Evolutionary conservation across 2,329 filamentous ascomycete species (phyloP).

Genomic region (Colletotrichum zoysiae): DNA sequence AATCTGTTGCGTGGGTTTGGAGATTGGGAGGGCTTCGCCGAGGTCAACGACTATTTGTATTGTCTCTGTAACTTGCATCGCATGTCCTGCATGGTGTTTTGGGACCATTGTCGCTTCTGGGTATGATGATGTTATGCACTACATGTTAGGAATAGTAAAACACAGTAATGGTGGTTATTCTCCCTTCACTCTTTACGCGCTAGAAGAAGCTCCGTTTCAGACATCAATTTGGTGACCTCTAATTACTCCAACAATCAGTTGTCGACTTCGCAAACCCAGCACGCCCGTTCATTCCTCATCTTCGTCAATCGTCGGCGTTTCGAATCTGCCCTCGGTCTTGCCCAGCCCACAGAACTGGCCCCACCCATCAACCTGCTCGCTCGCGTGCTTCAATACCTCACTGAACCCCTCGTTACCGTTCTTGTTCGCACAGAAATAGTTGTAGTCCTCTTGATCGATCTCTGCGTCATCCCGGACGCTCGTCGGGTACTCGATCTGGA

Average conservation of each 20-base stretch:
- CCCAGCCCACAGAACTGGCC: constrained; percentile 48
- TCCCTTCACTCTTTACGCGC: too few relatives aligned
- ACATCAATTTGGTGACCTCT: too few relatives aligned
- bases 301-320: constrained; percentile 44
- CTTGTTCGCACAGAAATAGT: constrained; percentile 46
- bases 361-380: constrained; percentile 50
- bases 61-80: background rate
- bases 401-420: constrained; percentile 49
- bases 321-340: constrained; percentile 42
- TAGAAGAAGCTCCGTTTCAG: too few relatives aligned
- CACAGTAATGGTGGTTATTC: background rate
- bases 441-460: constrained; percentile 45
- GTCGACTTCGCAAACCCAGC: background rate
- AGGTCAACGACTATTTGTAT: background rate
- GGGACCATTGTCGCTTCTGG: background rate
- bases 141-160: background rate
- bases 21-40: background rate
- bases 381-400: constrained; percentile 51
- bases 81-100: constrained; percentile 16
- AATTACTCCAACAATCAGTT: too few relatives aligned
- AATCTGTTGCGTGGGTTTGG: background rate
- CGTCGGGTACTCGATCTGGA: constrained; percentile 52
- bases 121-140: background rate
- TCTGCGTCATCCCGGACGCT: constrained; percentile 45
- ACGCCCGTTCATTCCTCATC: constrained; percentile 9